These are phyloP conservation scores for Nasturtium officinale DNA, from an alignment of 345 rosid genomes.

Conservation along the genomic window DNA sequence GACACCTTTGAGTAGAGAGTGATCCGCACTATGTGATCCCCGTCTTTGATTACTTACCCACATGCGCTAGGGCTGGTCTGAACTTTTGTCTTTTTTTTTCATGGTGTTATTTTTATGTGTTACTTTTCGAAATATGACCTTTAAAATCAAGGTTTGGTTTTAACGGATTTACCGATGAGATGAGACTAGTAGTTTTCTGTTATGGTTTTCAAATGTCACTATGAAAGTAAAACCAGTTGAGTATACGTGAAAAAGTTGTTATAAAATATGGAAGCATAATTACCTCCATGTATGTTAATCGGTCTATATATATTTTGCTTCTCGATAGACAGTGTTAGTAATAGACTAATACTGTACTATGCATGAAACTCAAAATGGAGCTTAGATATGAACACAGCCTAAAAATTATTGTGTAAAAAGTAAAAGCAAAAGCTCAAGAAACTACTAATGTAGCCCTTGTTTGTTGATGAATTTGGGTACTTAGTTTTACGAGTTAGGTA, in stretches of 20 bases:
- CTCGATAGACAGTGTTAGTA: too few species aligned
- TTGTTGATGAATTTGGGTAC: not conserved
- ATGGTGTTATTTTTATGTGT: conserved; percentile 4
- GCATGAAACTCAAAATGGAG: too few species aligned
- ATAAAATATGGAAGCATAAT: not conserved
- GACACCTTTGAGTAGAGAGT: conserved; percentile 64
- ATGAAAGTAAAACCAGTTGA: not conserved
- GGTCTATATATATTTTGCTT: not conserved
- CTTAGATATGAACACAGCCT: too few species aligned
- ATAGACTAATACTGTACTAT: too few species aligned
- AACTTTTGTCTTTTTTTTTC: not conserved
- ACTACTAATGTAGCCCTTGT: too few species aligned
- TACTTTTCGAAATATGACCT: conserved; percentile 1
- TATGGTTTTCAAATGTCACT: not conserved
- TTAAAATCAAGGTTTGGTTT: conserved; percentile 7
- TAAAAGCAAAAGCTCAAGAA: too few species aligned
- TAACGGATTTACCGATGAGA: not conserved
- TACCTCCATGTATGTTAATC: not conserved
- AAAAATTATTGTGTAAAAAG: too few species aligned
- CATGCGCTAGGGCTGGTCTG: conserved; percentile 1
- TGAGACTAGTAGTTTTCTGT: not conserved
- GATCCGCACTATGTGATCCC: conserved; percentile 10
- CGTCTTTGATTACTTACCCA: conserved; percentile 10
- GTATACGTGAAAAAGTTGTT: not conserved
- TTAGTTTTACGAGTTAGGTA: too few species aligned